A percentile compares a stretch with the other conserved stretches of the same genome.
Conservation (phyloP, 345 rosid genomes). For the Linum usitatissimum region DNA sequence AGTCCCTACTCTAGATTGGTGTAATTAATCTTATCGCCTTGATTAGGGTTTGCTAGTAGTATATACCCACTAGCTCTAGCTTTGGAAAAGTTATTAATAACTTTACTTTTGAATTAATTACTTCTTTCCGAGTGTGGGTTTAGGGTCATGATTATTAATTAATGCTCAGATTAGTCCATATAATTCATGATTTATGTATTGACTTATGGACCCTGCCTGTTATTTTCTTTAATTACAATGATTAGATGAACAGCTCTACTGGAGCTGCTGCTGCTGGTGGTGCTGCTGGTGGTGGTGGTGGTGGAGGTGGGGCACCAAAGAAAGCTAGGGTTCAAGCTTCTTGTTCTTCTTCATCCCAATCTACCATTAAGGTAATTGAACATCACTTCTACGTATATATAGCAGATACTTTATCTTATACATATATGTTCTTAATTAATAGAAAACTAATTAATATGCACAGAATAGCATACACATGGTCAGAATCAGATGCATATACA, state of each 20-base stretch:
- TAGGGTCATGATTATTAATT: not conserved
- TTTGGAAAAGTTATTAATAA: no score
- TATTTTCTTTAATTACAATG: no score
- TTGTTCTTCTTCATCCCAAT: not conserved
- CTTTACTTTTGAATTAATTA: not conserved
- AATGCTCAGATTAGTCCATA: not conserved
- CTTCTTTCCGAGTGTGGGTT: not conserved
- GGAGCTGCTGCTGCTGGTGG: no score
- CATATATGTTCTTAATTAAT: no score
- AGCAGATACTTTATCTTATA: no score
- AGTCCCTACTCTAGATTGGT: no score
- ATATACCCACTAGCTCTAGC: no score
- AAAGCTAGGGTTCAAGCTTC: not conserved
- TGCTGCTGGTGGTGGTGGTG: no score
- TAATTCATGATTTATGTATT: not conserved
- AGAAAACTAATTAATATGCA: not conserved
- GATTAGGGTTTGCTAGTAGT: no score
- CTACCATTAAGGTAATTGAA: not conserved
- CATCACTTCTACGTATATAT: no score
- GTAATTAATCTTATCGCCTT: no score
- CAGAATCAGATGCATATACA: not conserved
- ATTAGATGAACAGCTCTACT: not conserved
- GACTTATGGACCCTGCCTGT: not conserved
- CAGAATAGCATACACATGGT: not conserved
- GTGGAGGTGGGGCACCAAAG: not conserved